Evolutionary conservation across 2,329 filamentous ascomycete species (phyloP).

Genomic region (Cordyceps farinosa): DNA sequence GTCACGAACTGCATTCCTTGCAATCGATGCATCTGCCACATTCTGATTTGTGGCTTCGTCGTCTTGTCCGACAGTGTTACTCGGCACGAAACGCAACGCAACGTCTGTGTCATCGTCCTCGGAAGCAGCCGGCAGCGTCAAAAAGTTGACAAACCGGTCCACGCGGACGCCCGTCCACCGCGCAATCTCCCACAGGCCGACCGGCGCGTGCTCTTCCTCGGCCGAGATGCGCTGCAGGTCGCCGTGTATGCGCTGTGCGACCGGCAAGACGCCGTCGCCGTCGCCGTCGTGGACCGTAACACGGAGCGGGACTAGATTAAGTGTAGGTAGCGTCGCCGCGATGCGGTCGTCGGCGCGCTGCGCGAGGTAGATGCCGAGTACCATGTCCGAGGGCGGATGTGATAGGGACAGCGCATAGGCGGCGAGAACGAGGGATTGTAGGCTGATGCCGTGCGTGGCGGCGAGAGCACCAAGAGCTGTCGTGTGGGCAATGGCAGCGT

Average conservation of each 20-base stretch:
- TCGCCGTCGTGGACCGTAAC: constrained; percentile 39
- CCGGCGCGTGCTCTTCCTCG: constrained; percentile 48
- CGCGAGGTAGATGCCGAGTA: constrained; percentile 79
- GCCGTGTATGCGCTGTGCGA: constrained; percentile 61
- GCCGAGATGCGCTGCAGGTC: constrained; percentile 61
- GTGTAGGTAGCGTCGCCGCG: constrained; percentile 59
- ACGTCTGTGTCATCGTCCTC: background rate
- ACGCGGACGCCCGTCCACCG: constrained; percentile 71
- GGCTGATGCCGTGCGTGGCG: constrained; percentile 54
- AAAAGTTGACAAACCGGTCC: constrained; percentile 77
- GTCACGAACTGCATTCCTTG: constrained; percentile 24
- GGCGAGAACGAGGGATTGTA: constrained; percentile 47
- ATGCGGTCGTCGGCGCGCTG: constrained; percentile 60
- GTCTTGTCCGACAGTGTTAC: background rate
- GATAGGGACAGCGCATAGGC: constrained; percentile 44
- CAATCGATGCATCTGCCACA: constrained; percentile 9
- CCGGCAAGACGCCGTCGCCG: constrained; percentile 35
- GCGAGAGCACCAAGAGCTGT: constrained; percentile 28
- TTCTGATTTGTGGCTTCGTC: background rate
- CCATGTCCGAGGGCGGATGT: constrained; percentile 30
- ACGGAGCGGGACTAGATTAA: constrained; percentile 73
- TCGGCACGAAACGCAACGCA: background rate
- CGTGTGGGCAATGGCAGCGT: background rate
- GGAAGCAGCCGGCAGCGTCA: constrained; percentile 47
- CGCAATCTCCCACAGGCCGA: constrained; percentile 66